Evolutionary conservation across 169 alveolate species (phyloP).

Genomic region (Babesia microti): DNA sequence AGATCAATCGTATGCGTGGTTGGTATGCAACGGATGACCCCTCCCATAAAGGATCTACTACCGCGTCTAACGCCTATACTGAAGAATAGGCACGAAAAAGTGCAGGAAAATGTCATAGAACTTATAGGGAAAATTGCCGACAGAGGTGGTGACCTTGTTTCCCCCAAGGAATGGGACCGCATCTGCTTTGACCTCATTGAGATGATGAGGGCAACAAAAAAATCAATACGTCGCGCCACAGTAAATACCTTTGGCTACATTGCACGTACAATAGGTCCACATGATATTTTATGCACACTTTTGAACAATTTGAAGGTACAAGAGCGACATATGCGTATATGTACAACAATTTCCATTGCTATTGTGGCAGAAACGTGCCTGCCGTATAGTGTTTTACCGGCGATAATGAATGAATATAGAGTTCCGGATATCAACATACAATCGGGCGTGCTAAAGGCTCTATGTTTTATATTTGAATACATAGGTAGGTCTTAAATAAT

Average conservation of each 20-base stretch:
- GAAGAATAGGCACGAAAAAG: slow-evolving; percentile 98
- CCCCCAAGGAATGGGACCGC: slow-evolving; percentile 99
- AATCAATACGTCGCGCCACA: slow-evolving; percentile 92
- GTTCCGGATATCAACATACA: slow-evolving; percentile 97
- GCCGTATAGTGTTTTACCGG: slow-evolving; percentile 99
- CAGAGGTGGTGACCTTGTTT: slow-evolving; percentile 98
- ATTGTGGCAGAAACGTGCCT: slow-evolving; percentile 99
- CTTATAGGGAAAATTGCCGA: slow-evolving; percentile 98
- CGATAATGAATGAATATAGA: slow-evolving; percentile 97
- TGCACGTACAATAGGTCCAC: slow-evolving; percentile 99
- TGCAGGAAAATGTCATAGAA: slow-evolving; percentile 92
- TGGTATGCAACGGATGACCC: slow-evolving; percentile 97
- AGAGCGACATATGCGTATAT: slow-evolving; percentile 97
- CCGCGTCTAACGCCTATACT: slow-evolving; percentile 99
- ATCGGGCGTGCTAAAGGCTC: slow-evolving; percentile 96
- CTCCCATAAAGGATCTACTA: slow-evolving; percentile 97
- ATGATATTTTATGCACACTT: slow-evolving; percentile 90
- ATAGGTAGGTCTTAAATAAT: slow-evolving; percentile 55
- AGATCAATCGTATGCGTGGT: slow-evolving; percentile 96
- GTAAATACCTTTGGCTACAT: slow-evolving; percentile 99
- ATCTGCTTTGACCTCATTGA: slow-evolving; percentile 97
- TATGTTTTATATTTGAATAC: slow-evolving; percentile 98
- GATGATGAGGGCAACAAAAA: slow-evolving; percentile 89
- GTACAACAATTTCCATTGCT: slow-evolving; percentile 97
- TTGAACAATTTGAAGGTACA: slow-evolving; percentile 91